Evolutionary conservation across 2,329 filamentous ascomycete genomes (phyloP).

Genomic region (Nemania abortiva): DNA sequence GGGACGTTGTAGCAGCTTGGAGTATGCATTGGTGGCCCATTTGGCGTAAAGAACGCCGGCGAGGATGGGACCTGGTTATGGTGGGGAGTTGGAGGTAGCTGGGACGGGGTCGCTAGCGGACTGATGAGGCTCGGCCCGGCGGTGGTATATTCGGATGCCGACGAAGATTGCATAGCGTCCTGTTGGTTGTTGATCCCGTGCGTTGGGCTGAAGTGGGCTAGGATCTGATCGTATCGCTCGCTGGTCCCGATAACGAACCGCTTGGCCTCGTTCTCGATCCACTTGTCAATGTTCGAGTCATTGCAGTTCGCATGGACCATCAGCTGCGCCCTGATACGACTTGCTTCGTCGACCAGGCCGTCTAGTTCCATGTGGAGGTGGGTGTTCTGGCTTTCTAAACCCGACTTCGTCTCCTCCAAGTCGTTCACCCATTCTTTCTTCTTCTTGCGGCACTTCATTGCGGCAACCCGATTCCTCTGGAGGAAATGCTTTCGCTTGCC

Average conservation of each 20-base stretch:
- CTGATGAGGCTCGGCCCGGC: conserved; percentile 30
- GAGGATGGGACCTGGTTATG: conserved; percentile 19
- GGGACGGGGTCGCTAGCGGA: conserved; percentile 31
- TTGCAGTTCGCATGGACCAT: conserved; percentile 66
- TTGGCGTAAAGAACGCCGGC: conserved; percentile 32
- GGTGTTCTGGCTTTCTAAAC: conserved; percentile 59
- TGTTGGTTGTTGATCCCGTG: conserved; percentile 32
- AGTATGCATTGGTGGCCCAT: conserved; percentile 21
- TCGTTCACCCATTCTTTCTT: conserved; percentile 66
- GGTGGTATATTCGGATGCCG: conserved; percentile 26
- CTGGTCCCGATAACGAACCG: conserved; percentile 58
- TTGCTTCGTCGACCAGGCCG: conserved; percentile 59
- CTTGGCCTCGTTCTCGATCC: conserved; percentile 65
- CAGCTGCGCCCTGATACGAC: conserved; percentile 62
- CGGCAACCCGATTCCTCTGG: conserved; percentile 78
- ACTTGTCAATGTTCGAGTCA: conserved; percentile 65
- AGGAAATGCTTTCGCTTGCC: conserved; percentile 69
- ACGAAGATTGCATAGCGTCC: conserved; percentile 27
- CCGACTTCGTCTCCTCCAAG: conserved; percentile 61
- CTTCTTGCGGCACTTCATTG: conserved; percentile 80
- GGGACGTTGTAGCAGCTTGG: conserved; percentile 29
- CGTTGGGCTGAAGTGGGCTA: conserved; percentile 39
- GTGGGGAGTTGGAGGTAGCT: conserved; percentile 31
- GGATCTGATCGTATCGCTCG: conserved; percentile 50
- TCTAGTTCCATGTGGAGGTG: conserved; percentile 59